Evolutionary conservation across 2,329 filamentous ascomycete species (phyloP).

Genomic region (Fusarium odoratissimum): DNA sequence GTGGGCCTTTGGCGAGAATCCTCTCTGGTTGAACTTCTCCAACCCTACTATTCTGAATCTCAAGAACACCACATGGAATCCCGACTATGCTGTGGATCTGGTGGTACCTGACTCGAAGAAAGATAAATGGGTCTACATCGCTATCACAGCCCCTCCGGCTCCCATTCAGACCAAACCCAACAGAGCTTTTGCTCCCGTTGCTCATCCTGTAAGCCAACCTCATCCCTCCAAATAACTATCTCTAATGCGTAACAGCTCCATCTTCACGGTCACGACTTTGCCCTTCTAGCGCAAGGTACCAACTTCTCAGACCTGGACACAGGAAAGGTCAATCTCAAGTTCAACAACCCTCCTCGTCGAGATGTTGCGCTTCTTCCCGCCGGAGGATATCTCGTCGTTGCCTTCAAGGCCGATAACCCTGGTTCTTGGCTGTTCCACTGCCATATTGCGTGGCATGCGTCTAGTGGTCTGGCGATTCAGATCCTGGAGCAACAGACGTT

Average conservation of each 20-base stretch:
- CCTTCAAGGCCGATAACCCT: conserved; percentile 15
- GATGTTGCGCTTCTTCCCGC: conserved; percentile 19
- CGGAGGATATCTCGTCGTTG: conserved; percentile 18
- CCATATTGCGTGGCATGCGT: conserved; percentile 25
- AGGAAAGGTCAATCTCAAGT: conserved; percentile 3
- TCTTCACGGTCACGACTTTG: conserved; percentile 29
- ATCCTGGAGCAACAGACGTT: conserved; percentile 17
- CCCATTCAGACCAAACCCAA: not conserved
- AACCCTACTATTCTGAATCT: conserved; percentile 21
- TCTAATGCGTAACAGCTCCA: not conserved
- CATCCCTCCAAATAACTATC: accelerated
- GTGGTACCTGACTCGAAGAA: not conserved
- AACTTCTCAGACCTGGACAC: not conserved
- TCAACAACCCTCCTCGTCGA: conserved; percentile 22
- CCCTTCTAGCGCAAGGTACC: conserved; percentile 15
- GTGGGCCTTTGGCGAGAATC: conserved; percentile 17
- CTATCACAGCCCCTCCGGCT: conserved; percentile 11
- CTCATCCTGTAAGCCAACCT: conserved; percentile 13
- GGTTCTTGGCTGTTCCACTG: conserved; percentile 28
- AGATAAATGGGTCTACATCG: conserved; percentile 25
- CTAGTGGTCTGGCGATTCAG: conserved; percentile 18
- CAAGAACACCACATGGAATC: conserved; percentile 6
- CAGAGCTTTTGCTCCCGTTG: not conserved
- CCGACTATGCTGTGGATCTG: conserved; percentile 23
- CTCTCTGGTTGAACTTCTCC: conserved; percentile 30